Percentiles rank a stretch among this genome's conserved stretches.
These are phyloP conservation scores for Crithidia mellificae DNA, from an alignment of 208 protist species.

Conservation along the genomic window DNA sequence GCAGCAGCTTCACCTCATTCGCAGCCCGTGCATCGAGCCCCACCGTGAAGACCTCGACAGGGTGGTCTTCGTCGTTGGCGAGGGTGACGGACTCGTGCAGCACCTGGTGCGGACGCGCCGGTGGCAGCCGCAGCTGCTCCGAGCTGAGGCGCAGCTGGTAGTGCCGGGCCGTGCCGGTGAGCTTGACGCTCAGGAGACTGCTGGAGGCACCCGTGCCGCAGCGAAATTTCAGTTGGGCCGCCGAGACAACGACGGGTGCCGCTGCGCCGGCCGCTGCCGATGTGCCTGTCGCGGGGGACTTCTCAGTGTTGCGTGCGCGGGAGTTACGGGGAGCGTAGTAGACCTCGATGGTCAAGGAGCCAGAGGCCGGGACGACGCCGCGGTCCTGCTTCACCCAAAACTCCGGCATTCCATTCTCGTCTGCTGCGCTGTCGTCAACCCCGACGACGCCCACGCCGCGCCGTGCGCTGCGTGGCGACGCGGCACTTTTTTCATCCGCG, in stretches of 20 bases:
- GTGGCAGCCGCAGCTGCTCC: constrained; percentile 56
- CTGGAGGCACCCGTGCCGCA: constrained; percentile 52
- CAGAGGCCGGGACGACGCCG: constrained; percentile 70
- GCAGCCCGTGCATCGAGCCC: constrained; percentile 79
- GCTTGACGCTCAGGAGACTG: constrained; percentile 51
- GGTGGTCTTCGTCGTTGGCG: constrained; percentile 80
- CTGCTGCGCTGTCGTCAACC: neutral
- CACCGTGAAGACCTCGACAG: constrained; percentile 89
- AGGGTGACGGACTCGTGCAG: constrained; percentile 65
- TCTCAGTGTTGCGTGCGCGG: neutral
- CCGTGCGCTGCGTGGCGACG: neutral
- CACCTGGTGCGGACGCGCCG: constrained; percentile 74
- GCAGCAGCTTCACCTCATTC: constrained; percentile 71
- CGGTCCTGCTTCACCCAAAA: constrained; percentile 71
- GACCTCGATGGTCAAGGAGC: constrained; percentile 60
- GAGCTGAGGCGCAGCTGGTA: constrained; percentile 54
- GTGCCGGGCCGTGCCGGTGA: constrained; percentile 40
- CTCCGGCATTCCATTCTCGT: constrained; percentile 24
- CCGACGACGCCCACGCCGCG: neutral
- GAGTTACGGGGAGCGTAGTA: constrained; percentile 51
- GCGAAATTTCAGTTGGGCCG: constrained; percentile 50
- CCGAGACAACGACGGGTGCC: no score
- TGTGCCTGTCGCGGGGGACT: neutral
- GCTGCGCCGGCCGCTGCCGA: no score
- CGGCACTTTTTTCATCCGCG: neutral